Percentiles rank a stretch among this genome's conserved stretches.
phyloP scores from a whole-genome alignment of 352 stramenopile species.

The Globisporangium ultimum region DNA sequence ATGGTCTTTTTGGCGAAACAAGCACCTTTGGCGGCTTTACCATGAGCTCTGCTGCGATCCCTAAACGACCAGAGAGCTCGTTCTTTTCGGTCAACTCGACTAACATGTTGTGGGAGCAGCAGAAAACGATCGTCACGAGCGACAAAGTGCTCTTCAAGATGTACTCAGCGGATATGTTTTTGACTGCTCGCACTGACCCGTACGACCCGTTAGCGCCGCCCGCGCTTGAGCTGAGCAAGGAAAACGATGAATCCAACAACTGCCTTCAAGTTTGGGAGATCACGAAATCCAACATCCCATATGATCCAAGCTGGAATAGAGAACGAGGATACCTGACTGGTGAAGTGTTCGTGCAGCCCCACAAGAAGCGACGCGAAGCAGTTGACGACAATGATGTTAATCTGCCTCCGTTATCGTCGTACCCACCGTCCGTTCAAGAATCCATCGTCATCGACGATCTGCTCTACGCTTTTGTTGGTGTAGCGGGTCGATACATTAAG shows the following conservation, averaged over 20 bases:
- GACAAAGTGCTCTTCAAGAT: constrained; percentile 77
- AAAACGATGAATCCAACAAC: constrained; percentile 48
- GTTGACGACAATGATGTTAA: constrained; percentile 42
- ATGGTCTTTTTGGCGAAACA: constrained; percentile 2
- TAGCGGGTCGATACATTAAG: constrained; percentile 84
- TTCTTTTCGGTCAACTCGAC: constrained; percentile 38
- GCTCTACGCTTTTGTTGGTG: constrained; percentile 73
- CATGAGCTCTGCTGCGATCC: not conserved
- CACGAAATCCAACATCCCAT: constrained; percentile 85
- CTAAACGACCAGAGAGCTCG: constrained; percentile 17
- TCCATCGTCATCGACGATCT: constrained; percentile 82
- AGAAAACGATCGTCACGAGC: constrained; percentile 61
- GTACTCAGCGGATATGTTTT: constrained; percentile 51
- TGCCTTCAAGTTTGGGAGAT: constrained; percentile 74
- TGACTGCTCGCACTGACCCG: constrained; percentile 35
- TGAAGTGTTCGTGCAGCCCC: constrained; percentile 49
- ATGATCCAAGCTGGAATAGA: constrained; percentile 83
- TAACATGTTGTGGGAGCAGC: constrained; percentile 50
- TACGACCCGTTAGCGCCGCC: constrained; percentile 20
- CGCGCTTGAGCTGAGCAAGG: constrained; percentile 38
- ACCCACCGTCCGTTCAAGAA: constrained; percentile 75
- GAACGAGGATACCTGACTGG: constrained; percentile 78
- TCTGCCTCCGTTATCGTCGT: constrained; percentile 61
- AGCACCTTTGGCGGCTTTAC: not conserved
- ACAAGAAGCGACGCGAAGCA: constrained; percentile 37